These are phyloP conservation scores for Cicer pinnatifidum DNA, from an alignment of 306 rosid genomes.

Conservation along the genomic window DNA sequence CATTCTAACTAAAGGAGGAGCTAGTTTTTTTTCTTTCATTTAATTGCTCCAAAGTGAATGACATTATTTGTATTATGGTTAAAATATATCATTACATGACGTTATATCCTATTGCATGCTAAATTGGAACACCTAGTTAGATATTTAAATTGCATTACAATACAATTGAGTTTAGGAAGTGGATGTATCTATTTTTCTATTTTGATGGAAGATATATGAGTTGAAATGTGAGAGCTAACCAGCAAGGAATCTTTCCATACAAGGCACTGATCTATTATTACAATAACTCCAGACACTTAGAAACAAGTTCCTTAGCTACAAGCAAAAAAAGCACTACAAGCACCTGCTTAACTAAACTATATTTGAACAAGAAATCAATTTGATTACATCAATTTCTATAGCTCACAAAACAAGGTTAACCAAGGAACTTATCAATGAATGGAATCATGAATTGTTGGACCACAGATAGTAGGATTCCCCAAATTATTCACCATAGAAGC, in stretches of 20 bases:
- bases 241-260: slow-evolving; percentile 23
- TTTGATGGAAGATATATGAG: neutral
- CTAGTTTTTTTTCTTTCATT: neutral
- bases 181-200: neutral
- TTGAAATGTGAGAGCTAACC: slow-evolving; percentile 13
- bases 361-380: slow-evolving; percentile 10
- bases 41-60: neutral
- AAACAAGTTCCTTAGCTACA: slow-evolving; percentile 2
- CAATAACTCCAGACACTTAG: slow-evolving; percentile 25
- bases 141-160: slow-evolving; percentile 28
- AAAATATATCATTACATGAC: neutral
- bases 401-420: slow-evolving; percentile 12
- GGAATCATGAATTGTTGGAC: slow-evolving; percentile 13
- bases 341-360: neutral
- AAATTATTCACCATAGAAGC: neutral
- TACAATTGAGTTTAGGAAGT: slow-evolving; percentile 17
- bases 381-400: slow-evolving; percentile 9
- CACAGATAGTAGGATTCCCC: slow-evolving; percentile 17
- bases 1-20: neutral
- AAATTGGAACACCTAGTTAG: slow-evolving; percentile 13
- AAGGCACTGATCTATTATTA: neutral
- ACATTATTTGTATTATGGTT: slow-evolving; percentile 5
- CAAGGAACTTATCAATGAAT: neutral
- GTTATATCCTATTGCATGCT: slow-evolving; percentile 13
- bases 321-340: slow-evolving; percentile 16